Evolutionary conservation across 352 stramenopile species (phyloP).

Genomic region (Pythium monospermum): DNA sequence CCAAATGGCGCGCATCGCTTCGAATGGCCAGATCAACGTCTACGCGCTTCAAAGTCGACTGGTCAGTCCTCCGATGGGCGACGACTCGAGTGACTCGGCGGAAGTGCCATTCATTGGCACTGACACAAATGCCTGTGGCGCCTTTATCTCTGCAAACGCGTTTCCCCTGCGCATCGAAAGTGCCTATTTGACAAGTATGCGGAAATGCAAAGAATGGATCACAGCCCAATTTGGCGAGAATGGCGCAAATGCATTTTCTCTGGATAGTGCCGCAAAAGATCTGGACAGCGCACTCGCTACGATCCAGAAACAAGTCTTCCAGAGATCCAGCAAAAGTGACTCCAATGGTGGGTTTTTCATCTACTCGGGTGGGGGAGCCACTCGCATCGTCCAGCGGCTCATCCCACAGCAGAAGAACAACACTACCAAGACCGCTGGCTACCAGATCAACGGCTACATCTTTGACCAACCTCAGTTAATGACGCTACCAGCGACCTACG

Average conservation of each 20-base stretch:
- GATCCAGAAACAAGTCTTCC: too few relatives aligned
- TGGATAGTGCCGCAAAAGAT: too few relatives aligned
- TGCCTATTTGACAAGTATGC: too few relatives aligned
- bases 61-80: background rate
- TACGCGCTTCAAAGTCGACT: background rate
- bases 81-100: too few relatives aligned
- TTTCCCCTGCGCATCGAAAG: too few relatives aligned
- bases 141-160: too few relatives aligned
- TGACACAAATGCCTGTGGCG: too few relatives aligned
- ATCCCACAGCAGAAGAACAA: background rate
- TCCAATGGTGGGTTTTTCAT: background rate
- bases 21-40: background rate
- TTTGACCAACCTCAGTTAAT: constrained; percentile 1
- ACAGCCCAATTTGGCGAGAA: too few relatives aligned
- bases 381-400: constrained; percentile 2
- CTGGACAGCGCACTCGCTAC: too few relatives aligned
- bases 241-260: too few relatives aligned
- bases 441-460: background rate
- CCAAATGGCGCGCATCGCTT: background rate
- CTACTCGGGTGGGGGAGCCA: background rate
- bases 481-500: background rate
- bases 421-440: background rate
- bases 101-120: too few relatives aligned
- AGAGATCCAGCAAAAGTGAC: background rate
- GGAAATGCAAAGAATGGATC: too few relatives aligned